Conservation (phyloP, 148 eudicot genomes). For the Simmondsia chinensis region DNA sequence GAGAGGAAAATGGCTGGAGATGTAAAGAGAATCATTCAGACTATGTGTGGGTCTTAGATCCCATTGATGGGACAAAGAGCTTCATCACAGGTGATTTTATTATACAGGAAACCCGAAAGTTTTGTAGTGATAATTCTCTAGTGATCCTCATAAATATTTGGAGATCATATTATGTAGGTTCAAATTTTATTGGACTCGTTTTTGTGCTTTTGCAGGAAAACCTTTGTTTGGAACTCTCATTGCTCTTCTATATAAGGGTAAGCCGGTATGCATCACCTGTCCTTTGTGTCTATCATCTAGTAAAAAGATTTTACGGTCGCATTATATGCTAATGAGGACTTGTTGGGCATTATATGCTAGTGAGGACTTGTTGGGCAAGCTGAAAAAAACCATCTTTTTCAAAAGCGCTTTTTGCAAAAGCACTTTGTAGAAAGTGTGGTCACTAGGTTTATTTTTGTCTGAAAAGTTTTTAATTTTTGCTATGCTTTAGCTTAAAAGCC, state of each 20-base stretch:
- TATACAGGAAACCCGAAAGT: too few species aligned
- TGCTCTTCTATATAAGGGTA: constrained; percentile 73
- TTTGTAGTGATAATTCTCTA: too few species aligned
- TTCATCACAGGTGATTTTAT: constrained; percentile 78
- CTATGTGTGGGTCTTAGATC: constrained; percentile 96
- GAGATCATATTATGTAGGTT: not conserved
- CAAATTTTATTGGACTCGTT: not conserved
- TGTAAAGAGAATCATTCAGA: constrained; percentile 74
- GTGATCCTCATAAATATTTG: not conserved
- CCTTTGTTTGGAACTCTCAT: constrained; percentile 94
- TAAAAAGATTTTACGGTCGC: not conserved
- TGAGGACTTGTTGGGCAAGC: too few species aligned
- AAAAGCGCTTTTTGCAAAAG: too few species aligned
- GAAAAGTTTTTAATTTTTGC: too few species aligned
- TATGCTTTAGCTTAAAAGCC: too few species aligned
- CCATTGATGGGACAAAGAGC: constrained; percentile 98
- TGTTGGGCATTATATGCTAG: too few species aligned
- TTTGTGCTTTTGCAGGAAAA: constrained; percentile 47
- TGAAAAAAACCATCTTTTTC: too few species aligned
- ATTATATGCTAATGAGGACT: too few species aligned
- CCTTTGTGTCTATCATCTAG: not conserved
- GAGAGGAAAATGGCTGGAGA: constrained; percentile 96
- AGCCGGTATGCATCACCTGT: constrained; percentile 70
- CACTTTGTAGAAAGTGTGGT: too few species aligned
- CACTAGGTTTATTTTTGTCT: too few species aligned